These are phyloP conservation scores for Kodamaea kakaduensis DNA, from an alignment of 805 yeast genomes.

Conservation along the genomic window DNA sequence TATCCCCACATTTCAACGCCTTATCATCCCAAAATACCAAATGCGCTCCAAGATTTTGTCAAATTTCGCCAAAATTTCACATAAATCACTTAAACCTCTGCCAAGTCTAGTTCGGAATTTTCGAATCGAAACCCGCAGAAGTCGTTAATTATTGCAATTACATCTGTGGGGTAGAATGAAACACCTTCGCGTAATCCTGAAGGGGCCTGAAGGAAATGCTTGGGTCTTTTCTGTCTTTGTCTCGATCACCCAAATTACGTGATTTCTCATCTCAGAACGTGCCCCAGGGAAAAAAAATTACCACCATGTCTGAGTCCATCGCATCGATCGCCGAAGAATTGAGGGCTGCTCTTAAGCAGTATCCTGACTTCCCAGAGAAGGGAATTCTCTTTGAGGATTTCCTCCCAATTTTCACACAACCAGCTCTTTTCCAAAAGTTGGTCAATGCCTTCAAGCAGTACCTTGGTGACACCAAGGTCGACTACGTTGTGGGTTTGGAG, in stretches of 20 bases:
- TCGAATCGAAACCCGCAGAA: too few relatives aligned
- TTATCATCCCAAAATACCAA: too few relatives aligned
- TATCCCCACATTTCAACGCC: too few relatives aligned
- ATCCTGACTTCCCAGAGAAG: conserved; percentile 90
- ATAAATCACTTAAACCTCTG: too few relatives aligned
- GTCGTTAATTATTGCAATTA: too few relatives aligned
- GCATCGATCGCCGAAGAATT: conserved; percentile 34
- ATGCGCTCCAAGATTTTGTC: too few relatives aligned
- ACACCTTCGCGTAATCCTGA: too few relatives aligned
- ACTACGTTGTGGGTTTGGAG: conserved; percentile 90
- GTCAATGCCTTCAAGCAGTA: conserved; percentile 77
- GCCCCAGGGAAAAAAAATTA: background rate
- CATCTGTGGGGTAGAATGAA: too few relatives aligned
- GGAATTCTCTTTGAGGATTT: conserved; percentile 96
- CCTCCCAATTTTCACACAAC: conserved; percentile 85
- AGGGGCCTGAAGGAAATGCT: too few relatives aligned
- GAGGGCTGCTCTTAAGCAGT: conserved; percentile 49
- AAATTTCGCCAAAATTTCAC: too few relatives aligned
- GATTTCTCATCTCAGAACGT: conserved; percentile 3
- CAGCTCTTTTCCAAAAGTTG: conserved; percentile 74
- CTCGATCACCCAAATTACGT: background rate
- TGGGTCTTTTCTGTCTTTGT: too few relatives aligned
- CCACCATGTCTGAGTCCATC: conserved; percentile 20
- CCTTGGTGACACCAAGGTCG: conserved; percentile 63
- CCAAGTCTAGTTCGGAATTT: too few relatives aligned